These are phyloP conservation scores for Diphasiastrum complanatum DNA, from an alignment of 83 land plant species.

Conservation along the genomic window DNA sequence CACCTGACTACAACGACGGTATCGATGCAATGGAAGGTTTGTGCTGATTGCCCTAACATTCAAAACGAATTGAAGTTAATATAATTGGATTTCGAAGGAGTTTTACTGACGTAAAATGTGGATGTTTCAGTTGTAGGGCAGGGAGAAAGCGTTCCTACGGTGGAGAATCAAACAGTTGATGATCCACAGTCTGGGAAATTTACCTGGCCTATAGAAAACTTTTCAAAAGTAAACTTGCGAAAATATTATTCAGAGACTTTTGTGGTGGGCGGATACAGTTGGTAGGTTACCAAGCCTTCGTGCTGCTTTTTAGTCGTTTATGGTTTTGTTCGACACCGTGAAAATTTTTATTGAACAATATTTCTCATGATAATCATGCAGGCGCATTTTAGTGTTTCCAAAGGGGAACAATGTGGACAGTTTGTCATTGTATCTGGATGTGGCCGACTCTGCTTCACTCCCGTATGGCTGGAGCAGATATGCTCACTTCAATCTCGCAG, in stretches of 20 bases:
- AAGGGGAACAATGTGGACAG: conserved; percentile 96
- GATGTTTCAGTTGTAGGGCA: conserved; percentile 49
- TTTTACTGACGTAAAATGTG: conserved; percentile 46
- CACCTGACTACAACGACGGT: conserved; percentile 24
- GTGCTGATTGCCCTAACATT: neutral
- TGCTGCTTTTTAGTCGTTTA: neutral
- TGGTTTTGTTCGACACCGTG: neutral
- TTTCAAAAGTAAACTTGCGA: conserved; percentile 62
- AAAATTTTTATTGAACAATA: neutral
- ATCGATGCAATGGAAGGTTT: conserved; percentile 35
- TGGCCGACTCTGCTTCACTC: conserved; percentile 68
- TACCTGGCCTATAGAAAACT: conserved; percentile 87
- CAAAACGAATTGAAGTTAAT: neutral
- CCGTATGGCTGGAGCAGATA: conserved; percentile 96
- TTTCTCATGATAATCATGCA: conserved; percentile 10
- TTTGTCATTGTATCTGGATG: conserved; percentile 92
- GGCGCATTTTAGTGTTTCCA: conserved; percentile 90
- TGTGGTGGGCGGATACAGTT: conserved; percentile 78
- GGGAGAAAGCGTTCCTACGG: conserved; percentile 50
- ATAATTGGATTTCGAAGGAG: neutral
- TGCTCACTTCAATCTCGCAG: conserved; percentile 90
- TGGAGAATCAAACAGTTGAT: conserved; percentile 67
- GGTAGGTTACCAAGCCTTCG: conserved; percentile 37
- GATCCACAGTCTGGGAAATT: conserved; percentile 80
- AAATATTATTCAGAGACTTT: conserved; percentile 87